Evolutionary conservation across 768 basidiomycete genomes (phyloP).

Genomic region (Leucocoprinus sp.): DNA sequence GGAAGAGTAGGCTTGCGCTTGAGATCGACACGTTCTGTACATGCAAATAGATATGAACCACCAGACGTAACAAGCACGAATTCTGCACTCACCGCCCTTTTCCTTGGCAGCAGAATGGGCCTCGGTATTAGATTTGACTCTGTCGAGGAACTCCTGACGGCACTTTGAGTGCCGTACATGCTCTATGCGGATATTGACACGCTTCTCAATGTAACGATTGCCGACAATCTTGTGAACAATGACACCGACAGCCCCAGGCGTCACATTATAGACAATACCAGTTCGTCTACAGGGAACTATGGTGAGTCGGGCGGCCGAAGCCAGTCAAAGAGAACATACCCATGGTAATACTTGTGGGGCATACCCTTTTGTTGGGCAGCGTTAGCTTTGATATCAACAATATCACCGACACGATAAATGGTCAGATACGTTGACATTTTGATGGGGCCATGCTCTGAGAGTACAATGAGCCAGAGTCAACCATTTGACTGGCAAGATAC

Average conservation of each 20-base stretch:
- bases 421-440: conserved; percentile 90
- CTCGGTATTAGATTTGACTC: conserved; percentile 87
- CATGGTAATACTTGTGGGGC: conserved; percentile 99
- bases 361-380: conserved; percentile 99
- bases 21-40: conserved; percentile 68
- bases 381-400: conserved; percentile 99
- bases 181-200: conserved; percentile 96
- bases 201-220: conserved; percentile 98
- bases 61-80: background rate
- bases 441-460: conserved; percentile 77
- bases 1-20: conserved; percentile 84
- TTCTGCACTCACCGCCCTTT: conserved; percentile 69
- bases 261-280: conserved; percentile 98
- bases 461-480: conserved; percentile 10
- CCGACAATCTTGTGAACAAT: conserved; percentile 98
- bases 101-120: conserved; percentile 81
- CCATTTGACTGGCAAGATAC: conserved; percentile 17
- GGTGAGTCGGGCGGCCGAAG: background rate
- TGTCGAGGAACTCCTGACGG: conserved; percentile 93
- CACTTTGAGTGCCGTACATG: conserved; percentile 96
- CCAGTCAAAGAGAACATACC: conserved; percentile 42
- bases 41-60: conserved; percentile 1
- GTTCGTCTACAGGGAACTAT: conserved; percentile 63
- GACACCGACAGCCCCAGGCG: conserved; percentile 88
- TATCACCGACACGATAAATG: conserved; percentile 93